Evolutionary conservation across 306 rosid species (phyloP).

Genomic region (Malus sylvestris): DNA sequence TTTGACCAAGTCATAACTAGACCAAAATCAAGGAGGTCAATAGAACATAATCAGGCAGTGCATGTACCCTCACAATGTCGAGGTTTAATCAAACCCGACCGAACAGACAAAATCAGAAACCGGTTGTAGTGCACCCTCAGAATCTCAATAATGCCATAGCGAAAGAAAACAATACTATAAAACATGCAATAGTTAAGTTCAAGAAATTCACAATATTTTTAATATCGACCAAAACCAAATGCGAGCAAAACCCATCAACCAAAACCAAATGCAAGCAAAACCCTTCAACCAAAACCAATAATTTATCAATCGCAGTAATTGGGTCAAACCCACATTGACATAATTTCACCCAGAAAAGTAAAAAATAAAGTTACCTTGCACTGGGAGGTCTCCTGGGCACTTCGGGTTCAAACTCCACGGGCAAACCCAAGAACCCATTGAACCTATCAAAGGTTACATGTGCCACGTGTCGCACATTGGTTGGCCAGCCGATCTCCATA

Average conservation of each 20-base stretch:
- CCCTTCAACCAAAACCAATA: background rate
- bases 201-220: background rate
- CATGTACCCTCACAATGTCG: background rate
- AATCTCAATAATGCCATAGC: background rate
- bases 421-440: conserved; percentile 94
- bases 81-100: background rate
- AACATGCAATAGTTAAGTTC: background rate
- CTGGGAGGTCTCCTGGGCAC: conserved; percentile 89
- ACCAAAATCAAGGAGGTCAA: background rate
- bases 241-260: background rate
- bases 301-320: background rate
- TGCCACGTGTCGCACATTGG: conserved; percentile 84
- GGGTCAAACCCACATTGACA: background rate
- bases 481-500: conserved; percentile 79
- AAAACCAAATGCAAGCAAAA: background rate
- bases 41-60: background rate
- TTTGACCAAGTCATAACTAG: background rate
- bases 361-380: conserved; percentile 52
- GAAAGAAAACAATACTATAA: too few relatives aligned
- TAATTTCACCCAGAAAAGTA: background rate
- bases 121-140: background rate
- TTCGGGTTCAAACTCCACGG: conserved; percentile 83
- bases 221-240: background rate
- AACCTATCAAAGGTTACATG: conserved; percentile 93
- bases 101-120: background rate